Evolutionary conservation across 768 basidiomycete genomes (phyloP), one percentile per base, ranked within the genome.

Genomic region (Terana coerulea): DNA sequence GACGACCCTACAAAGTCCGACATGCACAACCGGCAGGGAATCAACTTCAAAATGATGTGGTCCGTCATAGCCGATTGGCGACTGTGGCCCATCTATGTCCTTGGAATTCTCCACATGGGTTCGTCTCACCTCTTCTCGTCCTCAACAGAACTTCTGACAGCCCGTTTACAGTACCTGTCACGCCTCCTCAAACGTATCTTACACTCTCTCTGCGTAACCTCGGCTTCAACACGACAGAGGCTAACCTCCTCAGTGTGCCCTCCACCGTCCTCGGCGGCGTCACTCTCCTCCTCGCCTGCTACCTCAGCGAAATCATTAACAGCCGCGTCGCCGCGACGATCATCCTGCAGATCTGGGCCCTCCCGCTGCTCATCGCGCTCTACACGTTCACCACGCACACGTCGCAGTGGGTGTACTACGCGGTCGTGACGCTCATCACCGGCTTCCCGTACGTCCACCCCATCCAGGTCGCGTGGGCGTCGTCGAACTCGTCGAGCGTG

Each of bases 11-110:
- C 79, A 5, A 85, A 84, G 61, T 80, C 77, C 11, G 74, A 77
- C 56, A 84, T 86, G 84, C 83, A 86, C 67, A 86, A 88, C 56
- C 76, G 84, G n/a, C 69, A 88, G 67, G 84, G 81, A 12, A 67
- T 87, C 4, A 69, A 69, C 3, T 41, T 72, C 7, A 64, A 58
- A 53, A 77, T 75, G 68, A 75, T 86, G 25, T 78, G 69, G 64
- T 59, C 70, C 22, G 75, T 80, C 12, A 52, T 84, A 19, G 68
- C 65, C 17, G 84, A 87, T 59, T 86, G 78, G 75, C 69, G 76
- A 46, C 65, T 86, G 58, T 86, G 84, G 84, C 84, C 85, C 0
- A 54, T 87, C 29, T 87, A 87, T 57, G 64, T 72, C 22, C 71
- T 84, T 24, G 79, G 81, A 3, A 61, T 82, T 26, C 64, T 71